Percentiles rank a stretch among this genome's conserved stretches.
phyloP scores from a whole-genome alignment of 768 basidiomycete species.

The Exidia glandulosa region DNA sequence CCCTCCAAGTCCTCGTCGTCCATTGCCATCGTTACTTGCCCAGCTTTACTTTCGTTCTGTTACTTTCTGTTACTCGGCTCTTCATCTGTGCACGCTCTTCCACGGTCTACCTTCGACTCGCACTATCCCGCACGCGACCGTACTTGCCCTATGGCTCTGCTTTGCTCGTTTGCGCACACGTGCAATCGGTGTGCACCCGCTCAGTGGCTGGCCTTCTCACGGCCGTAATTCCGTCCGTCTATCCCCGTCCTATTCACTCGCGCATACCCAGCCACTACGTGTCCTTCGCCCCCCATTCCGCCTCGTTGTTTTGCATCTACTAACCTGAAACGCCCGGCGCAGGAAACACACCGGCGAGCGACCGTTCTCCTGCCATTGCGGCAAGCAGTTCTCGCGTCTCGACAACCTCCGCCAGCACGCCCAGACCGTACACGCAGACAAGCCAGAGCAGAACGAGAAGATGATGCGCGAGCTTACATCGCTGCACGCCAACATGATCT shows the following conservation, averaged over 20 bases:
- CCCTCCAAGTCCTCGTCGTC: too few relatives aligned
- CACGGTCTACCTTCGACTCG: too few relatives aligned
- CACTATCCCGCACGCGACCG: too few relatives aligned
- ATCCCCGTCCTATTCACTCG: conserved; percentile 13
- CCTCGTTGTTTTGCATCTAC: conserved; percentile 9
- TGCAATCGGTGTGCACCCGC: too few relatives aligned
- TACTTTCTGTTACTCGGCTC: background rate
- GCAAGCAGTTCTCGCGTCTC: conserved; percentile 88
- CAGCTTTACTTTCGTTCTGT: background rate
- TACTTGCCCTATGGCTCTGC: too few relatives aligned
- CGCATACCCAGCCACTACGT: too few relatives aligned
- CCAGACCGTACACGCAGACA: conserved; percentile 94
- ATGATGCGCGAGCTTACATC: conserved; percentile 87
- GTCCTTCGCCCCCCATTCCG: conserved; percentile 9
- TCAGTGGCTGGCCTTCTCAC: too few relatives aligned
- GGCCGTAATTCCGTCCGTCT: too few relatives aligned
- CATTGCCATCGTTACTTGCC: too few relatives aligned
- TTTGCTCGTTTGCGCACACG: too few relatives aligned
- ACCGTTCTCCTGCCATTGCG: conserved; percentile 92
- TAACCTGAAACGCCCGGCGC: conserved; percentile 7
- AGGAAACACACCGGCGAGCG: conserved; percentile 98
- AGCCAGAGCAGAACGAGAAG: conserved; percentile 59
- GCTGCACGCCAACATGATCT: conserved; percentile 73
- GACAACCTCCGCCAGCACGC: conserved; percentile 97
- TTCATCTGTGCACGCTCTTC: too few relatives aligned